Evolutionary conservation across 2,329 filamentous ascomycete genomes (phyloP), one percentile per base, ranked within the genome.

Genomic region (Penicillium sp.): DNA sequence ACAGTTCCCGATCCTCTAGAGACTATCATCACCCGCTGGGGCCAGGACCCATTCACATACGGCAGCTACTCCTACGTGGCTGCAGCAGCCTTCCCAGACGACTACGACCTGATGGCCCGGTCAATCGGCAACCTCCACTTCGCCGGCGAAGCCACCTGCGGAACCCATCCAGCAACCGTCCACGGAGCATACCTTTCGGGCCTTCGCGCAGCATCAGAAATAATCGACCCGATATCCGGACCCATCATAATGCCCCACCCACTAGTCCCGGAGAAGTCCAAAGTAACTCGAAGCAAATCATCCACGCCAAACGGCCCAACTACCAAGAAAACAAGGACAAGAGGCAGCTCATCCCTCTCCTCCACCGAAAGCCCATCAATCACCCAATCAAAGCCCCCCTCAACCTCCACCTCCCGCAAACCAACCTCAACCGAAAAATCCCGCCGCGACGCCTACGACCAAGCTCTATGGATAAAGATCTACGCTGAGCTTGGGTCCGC

Each of bases 61-160:
- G 94, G 94, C 31, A 97, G 90, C 71, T 99, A 99, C 74, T 99
- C 95, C 3, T 97, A 90, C 61, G 91, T 96, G 1, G 92, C 90
- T 0, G 88, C 91, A 6, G 82, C 85, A 44, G 93, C 96, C 74
- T 82, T 85, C 49, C 84, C 89, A 2, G 89, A 91, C 50, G 94
- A 99, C 71, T 99, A 99, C 74, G 90, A 97, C 70, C 79, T 85
- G 31, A 96, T 99, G 90, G 91, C 94, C 2, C 83, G 84, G 46
- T 80, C 89, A 1, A 80, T 97, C 31, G 92, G 91, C 31, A 96
- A 95, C 61, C 78, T 99, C 9, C 90, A 93, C 74, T 99, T 99
- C 73, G 94, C 93, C 16, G 94, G 94, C 45, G 94, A 99, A 74
- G 94, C 96, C 58, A 99, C 95, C 0, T 97, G 90, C 65, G 91